Conservation (phyloP, 306 rosid species). For the Mimosa pudica region DNA sequence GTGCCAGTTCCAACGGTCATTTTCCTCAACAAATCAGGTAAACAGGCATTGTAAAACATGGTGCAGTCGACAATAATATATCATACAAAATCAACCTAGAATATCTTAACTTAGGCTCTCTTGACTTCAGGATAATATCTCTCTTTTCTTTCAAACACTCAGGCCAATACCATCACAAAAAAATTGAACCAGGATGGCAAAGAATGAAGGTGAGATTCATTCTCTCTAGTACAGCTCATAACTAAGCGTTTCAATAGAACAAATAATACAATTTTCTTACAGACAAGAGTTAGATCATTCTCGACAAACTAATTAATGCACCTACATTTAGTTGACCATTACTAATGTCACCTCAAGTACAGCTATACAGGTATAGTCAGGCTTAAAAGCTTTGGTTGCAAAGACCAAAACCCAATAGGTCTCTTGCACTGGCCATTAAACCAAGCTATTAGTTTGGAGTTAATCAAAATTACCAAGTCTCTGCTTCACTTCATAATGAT, state of each 20-base stretch:
- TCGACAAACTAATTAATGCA: not conserved
- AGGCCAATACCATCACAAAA: conserved; percentile 5
- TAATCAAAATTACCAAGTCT: not conserved
- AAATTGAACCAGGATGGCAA: not conserved
- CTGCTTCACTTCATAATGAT: not conserved
- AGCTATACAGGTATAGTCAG: not conserved
- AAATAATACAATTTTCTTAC: not conserved
- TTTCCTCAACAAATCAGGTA: conserved; percentile 11
- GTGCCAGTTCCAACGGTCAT: not conserved
- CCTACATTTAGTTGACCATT: not conserved
- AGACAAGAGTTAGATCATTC: not conserved
- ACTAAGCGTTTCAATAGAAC: not conserved
- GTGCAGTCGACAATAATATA: not conserved
- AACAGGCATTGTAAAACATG: not conserved
- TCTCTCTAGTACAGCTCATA: not conserved
- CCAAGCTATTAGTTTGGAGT: not conserved
- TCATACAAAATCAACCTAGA: not conserved
- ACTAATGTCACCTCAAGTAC: not conserved
- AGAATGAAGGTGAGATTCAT: not conserved
- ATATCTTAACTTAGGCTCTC: not conserved
- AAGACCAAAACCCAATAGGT: not conserved
- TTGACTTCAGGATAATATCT: not conserved
- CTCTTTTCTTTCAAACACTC: not conserved
- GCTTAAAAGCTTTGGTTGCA: not conserved
- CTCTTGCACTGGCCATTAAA: not conserved